These are phyloP conservation scores for Astraeus odoratus DNA, from an alignment of 768 basidiomycete genomes.

Conservation along the genomic window DNA sequence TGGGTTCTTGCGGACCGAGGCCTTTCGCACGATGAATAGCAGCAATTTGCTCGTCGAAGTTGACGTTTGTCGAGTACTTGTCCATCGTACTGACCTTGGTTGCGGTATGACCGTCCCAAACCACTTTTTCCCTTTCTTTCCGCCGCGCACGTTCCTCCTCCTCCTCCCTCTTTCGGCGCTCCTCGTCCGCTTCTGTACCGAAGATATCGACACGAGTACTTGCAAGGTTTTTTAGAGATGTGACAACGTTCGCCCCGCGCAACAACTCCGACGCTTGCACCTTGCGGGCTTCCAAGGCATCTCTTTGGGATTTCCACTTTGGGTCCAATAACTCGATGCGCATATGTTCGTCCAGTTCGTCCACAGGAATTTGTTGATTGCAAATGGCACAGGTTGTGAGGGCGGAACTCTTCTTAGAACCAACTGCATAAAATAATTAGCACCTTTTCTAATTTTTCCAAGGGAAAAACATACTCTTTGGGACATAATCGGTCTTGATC, in stretches of 20 bases:
- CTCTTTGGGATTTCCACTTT: constrained; percentile 95
- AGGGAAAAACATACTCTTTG: constrained; percentile 59
- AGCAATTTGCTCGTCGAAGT: constrained; percentile 96
- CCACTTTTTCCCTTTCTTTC: constrained; percentile 88
- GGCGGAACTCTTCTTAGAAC: constrained; percentile 50
- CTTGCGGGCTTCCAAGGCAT: constrained; percentile 81
- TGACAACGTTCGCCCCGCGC: constrained; percentile 88
- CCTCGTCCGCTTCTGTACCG: constrained; percentile 90
- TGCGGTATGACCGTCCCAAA: constrained; percentile 98
- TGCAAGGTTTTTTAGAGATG: constrained; percentile 89
- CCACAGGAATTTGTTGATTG: constrained; percentile 92
- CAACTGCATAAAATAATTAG: constrained; percentile 40
- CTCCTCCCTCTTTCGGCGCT: constrained; percentile 78
- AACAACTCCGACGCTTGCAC: constrained; percentile 84
- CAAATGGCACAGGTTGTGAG: constrained; percentile 90
- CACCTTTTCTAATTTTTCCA: constrained; percentile 4
- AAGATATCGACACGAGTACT: constrained; percentile 97
- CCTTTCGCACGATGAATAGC: constrained; percentile 93
- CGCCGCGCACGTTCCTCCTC: constrained; percentile 76
- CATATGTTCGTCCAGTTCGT: constrained; percentile 96
- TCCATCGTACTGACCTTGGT: constrained; percentile 88
- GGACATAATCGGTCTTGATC: constrained; percentile 93
- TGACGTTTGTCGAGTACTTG: constrained; percentile 89
- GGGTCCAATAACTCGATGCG: constrained; percentile 97
- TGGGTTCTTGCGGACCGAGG: constrained; percentile 73